Conservation (phyloP, 768 basidiomycete genomes). For the Imleria badia region DNA sequence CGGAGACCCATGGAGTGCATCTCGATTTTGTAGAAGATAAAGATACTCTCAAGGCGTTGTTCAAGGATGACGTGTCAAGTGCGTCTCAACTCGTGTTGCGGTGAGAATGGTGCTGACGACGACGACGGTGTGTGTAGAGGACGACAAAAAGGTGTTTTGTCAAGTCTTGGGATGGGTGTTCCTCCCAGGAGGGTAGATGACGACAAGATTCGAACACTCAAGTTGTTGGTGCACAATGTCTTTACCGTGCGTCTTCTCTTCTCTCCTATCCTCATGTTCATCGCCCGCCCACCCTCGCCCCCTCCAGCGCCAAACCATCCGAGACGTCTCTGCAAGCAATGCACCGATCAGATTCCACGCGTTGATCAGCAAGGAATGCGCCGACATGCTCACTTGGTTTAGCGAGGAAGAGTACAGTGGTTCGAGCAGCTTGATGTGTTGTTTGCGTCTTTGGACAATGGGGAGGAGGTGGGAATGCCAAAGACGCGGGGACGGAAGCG, state of each 20-base stretch:
- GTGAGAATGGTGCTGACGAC: too few relatives aligned
- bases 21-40: conserved; percentile 54
- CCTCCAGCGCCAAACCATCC: conserved; percentile 59
- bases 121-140: too few relatives aligned
- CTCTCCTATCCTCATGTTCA: too few relatives aligned
- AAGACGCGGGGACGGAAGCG: too few relatives aligned
- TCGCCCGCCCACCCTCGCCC: too few relatives aligned
- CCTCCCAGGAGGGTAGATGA: conserved; percentile 70
- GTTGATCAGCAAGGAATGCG: conserved; percentile 66
- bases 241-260: conserved; percentile 9
- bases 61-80: conserved; percentile 56
- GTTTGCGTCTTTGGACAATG: conserved; percentile 74
- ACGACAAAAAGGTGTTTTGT: too few relatives aligned
- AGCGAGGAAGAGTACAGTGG: conserved; percentile 69
- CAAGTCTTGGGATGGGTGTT: conserved; percentile 58
- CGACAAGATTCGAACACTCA: too few relatives aligned
- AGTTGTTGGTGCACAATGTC: conserved; percentile 54
- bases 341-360: conserved; percentile 72
- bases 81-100: conserved; percentile 31
- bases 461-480: conserved; percentile 52
- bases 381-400: conserved; percentile 66
- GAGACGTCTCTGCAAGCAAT: conserved; percentile 61
- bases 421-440: conserved; percentile 60
- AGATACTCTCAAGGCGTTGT: conserved; percentile 48
- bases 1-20: conserved; percentile 50